Percentiles rank a stretch among this genome's conserved stretches.
These are phyloP conservation scores for Sphaerobolus stellatus DNA, from an alignment of 1,284 basidiomycete genomes.

Conservation along the genomic window DNA sequence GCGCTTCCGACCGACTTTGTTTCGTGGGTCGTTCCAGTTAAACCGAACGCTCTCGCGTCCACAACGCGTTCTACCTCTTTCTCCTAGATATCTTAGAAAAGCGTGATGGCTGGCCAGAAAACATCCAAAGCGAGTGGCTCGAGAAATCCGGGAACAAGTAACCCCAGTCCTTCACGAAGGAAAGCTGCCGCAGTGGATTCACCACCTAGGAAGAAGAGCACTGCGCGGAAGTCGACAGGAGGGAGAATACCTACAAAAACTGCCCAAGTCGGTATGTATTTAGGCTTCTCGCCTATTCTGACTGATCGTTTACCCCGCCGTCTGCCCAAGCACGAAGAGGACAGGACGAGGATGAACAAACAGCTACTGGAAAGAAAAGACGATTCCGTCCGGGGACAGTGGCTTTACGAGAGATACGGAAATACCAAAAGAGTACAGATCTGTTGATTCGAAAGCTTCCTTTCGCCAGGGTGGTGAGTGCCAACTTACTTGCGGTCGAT, in stretches of 20 bases:
- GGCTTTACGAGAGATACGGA: constrained; percentile 87
- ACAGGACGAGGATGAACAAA: constrained; percentile 18
- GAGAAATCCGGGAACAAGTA: constrained; percentile 12
- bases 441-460: constrained; percentile 84
- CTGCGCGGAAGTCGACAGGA: constrained; percentile 76
- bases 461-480: constrained; percentile 84
- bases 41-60: too few species aligned
- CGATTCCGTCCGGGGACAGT: constrained; percentile 84
- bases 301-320: neutral
- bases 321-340: neutral
- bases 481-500: constrained; percentile 25
- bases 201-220: constrained; percentile 50
- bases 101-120: too few species aligned
- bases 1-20: too few species aligned
- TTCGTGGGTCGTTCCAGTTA: too few species aligned
- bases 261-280: neutral
- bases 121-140: too few species aligned
- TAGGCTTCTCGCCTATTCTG: neutral
- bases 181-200: constrained; percentile 45
- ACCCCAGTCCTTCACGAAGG: too few species aligned
- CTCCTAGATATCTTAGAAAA: too few species aligned
- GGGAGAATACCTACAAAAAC: constrained; percentile 43
- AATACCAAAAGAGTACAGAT: constrained; percentile 92
- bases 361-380: constrained; percentile 48
- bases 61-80: too few species aligned